Evolutionary conservation across 2,329 filamentous ascomycete species (phyloP).

Genomic region (Curvularia hawaiiensis): DNA sequence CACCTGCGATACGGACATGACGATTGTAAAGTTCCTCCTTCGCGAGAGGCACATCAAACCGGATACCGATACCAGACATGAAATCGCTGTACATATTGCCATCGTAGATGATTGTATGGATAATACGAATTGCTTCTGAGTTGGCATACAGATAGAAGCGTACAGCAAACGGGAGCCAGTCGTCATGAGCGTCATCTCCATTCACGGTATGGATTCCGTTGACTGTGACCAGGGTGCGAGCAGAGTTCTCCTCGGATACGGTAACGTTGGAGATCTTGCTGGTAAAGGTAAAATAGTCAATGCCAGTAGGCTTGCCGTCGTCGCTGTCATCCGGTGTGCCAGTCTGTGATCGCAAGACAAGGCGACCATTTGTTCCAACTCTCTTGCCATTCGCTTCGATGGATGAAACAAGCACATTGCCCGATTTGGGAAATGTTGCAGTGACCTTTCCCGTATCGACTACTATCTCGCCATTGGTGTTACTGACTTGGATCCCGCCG

Average conservation of each 20-base stretch:
- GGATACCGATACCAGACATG: slow-evolving; percentile 60
- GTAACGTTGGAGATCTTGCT: slow-evolving; percentile 59
- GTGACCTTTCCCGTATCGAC: slow-evolving; percentile 43
- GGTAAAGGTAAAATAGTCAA: slow-evolving; percentile 54
- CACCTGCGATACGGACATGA: slow-evolving; percentile 62
- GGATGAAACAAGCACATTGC: slow-evolving; percentile 36
- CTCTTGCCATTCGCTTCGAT: slow-evolving; percentile 49
- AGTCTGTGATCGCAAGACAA: slow-evolving; percentile 61
- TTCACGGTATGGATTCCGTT: slow-evolving; percentile 45
- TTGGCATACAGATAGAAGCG: slow-evolving; percentile 65
- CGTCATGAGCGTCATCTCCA: slow-evolving; percentile 42
- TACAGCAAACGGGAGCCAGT: slow-evolving; percentile 61
- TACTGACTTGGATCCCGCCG: slow-evolving; percentile 28
- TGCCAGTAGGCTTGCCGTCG: slow-evolving; percentile 40
- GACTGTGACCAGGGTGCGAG: slow-evolving; percentile 56
- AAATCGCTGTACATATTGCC: slow-evolving; percentile 57
- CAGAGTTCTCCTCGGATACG: slow-evolving; percentile 51
- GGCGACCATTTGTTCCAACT: slow-evolving; percentile 45
- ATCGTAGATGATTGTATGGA: slow-evolving; percentile 64
- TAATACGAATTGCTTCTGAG: slow-evolving; percentile 60
- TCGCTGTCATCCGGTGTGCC: slow-evolving; percentile 51
- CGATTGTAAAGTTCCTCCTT: slow-evolving; percentile 62
- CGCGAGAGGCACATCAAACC: slow-evolving; percentile 60
- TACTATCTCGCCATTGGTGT: slow-evolving; percentile 29
- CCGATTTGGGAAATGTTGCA: slow-evolving; percentile 43